These are phyloP conservation scores for Rhinocladiella mackenziei DNA, from an alignment of 2,329 filamentous ascomycete species.

Conservation along the genomic window DNA sequence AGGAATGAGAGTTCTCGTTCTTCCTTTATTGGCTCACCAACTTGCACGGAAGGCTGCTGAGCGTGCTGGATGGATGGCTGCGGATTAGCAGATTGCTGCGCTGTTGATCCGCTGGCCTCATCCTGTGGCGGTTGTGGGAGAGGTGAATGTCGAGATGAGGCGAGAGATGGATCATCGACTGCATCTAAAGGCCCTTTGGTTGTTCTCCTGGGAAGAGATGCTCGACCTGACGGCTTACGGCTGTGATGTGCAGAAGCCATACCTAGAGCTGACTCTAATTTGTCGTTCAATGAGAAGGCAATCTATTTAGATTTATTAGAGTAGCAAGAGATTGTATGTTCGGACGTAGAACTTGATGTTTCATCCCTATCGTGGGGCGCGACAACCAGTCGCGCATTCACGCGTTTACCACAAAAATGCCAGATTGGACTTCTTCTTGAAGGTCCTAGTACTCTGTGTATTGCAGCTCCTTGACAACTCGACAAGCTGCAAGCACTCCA, in stretches of 20 bases:
- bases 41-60: background rate
- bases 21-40: constrained; percentile 26
- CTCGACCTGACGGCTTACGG: constrained; percentile 23
- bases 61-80: background rate
- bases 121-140: constrained; percentile 3
- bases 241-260: constrained; percentile 18
- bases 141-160: constrained; percentile 1
- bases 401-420: too few species aligned
- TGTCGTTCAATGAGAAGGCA: too few species aligned
- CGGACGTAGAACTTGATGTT: too few species aligned
- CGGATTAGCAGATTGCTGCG: background rate
- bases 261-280: too few species aligned
- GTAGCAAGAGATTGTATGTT: too few species aligned
- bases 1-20: constrained; percentile 76
- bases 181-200: constrained; percentile 76
- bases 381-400: too few species aligned
- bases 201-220: constrained; percentile 56
- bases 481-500: constrained; percentile 1
- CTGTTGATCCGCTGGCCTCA: constrained; percentile 2
- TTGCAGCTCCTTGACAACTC: background rate
- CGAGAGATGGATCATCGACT: constrained; percentile 55
- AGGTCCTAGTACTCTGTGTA: too few species aligned
- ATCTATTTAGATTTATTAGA: too few species aligned
- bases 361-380: too few species aligned
- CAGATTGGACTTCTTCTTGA: too few species aligned